These are phyloP conservation scores for Myriangium duriaei DNA, from an alignment of 2,329 filamentous ascomycete genomes.

Conservation along the genomic window DNA sequence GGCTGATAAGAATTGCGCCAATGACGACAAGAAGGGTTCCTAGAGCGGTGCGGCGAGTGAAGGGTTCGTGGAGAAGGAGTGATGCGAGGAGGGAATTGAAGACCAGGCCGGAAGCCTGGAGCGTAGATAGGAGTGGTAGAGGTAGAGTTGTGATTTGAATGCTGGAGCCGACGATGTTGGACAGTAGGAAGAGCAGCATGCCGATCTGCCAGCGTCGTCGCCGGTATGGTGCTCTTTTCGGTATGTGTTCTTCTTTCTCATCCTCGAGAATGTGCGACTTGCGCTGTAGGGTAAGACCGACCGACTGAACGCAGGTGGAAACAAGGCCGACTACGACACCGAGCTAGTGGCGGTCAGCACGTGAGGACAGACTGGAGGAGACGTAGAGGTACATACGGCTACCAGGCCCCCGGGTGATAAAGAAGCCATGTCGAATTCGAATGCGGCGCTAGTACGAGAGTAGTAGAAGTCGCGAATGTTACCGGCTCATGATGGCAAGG, in stretches of 20 bases:
- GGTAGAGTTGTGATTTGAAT: constrained; percentile 96
- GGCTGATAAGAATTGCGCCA: constrained; percentile 82
- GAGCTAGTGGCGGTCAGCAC: constrained; percentile 30
- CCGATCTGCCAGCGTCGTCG: constrained; percentile 87
- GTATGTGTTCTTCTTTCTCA: constrained; percentile 68
- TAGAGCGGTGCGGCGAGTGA: constrained; percentile 83
- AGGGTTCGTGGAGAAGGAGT: constrained; percentile 81
- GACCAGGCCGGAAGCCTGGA: constrained; percentile 90
- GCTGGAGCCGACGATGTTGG: constrained; percentile 87
- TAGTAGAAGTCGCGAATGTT: neutral
- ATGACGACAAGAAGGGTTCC: constrained; percentile 79
- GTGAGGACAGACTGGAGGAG: neutral
- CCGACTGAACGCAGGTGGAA: constrained; percentile 87
- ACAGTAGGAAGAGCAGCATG: constrained; percentile 93
- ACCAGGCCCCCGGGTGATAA: constrained; percentile 13
- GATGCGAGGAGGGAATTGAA: constrained; percentile 98
- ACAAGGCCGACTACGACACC: constrained; percentile 86
- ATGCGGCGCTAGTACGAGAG: neutral
- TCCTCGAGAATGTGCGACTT: constrained; percentile 98
- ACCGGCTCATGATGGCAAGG: neutral
- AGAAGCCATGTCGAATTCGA: constrained; percentile 11
- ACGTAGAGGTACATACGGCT: constrained; percentile 9
- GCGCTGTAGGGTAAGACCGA: constrained; percentile 89
- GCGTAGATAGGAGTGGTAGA: constrained; percentile 81
- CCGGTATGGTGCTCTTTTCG: constrained; percentile 74